These are phyloP conservation scores for Aspergillus luchuensis DNA, from an alignment of 2,329 filamentous ascomycete species.

Conservation along the genomic window DNA sequence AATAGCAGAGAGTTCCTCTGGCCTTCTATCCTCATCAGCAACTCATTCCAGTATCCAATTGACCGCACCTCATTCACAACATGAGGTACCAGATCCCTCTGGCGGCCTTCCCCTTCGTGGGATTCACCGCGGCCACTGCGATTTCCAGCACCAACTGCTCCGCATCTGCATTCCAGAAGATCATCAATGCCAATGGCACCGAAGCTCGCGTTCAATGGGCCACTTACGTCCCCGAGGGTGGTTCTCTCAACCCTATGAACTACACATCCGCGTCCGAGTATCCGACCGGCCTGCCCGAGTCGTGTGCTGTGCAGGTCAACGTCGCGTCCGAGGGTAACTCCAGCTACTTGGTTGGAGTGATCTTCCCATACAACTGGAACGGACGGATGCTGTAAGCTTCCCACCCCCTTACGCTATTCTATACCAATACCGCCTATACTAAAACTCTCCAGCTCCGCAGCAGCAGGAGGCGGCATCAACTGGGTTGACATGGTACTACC, in stretches of 20 bases:
- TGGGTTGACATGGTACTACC: neutral
- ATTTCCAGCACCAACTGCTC: neutral
- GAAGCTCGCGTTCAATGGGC: neutral
- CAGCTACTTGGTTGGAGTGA: neutral
- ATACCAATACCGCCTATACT: neutral
- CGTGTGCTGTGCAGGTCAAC: neutral
- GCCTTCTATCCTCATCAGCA: neutral
- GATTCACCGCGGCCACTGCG: neutral
- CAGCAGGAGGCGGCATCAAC: slow-evolving; percentile 1
- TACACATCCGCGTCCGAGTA: neutral
- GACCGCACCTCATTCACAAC: neutral
- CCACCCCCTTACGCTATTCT: neutral
- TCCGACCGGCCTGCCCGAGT: neutral
- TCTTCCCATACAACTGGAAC: neutral
- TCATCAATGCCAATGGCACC: neutral
- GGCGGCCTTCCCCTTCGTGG: neutral
- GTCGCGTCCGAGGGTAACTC: neutral
- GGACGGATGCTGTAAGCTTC: neutral
- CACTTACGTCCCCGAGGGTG: neutral
- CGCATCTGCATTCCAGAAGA: neutral
- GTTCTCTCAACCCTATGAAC: neutral
- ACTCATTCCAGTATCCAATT: neutral
- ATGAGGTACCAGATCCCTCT: neutral
- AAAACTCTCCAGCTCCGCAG: neutral
- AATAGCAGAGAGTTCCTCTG: neutral